A percentile compares a stretch with the other conserved stretches of the same genome.
phyloP scores from a whole-genome alignment of 2,329 filamentous ascomycete genomes.

The Fusarium camptoceras region DNA sequence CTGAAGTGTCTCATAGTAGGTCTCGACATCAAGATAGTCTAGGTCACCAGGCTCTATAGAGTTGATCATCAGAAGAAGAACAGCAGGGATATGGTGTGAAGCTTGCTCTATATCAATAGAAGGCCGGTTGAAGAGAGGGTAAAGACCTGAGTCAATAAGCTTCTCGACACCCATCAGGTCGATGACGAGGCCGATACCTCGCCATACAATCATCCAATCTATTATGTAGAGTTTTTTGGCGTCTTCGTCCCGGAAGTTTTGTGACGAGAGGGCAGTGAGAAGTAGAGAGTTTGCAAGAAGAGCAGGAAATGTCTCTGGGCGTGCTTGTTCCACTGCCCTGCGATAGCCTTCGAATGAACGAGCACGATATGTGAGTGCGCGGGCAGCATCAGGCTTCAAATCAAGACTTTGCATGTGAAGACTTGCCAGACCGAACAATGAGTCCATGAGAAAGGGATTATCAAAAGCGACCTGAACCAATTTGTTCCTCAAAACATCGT shows the following conservation, averaged over 20 bases:
- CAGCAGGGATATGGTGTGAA: conserved; percentile 57
- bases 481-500: conserved; percentile 59
- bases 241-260: conserved; percentile 62
- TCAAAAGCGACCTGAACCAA: conserved; percentile 64
- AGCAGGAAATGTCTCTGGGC: conserved; percentile 61
- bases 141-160: conserved; percentile 57
- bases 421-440: conserved; percentile 63
- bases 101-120: conserved; percentile 59
- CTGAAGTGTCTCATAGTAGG: conserved; percentile 61
- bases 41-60: conserved; percentile 57
- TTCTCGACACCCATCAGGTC: conserved; percentile 47
- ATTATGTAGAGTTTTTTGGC: conserved; percentile 61
- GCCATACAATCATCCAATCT: conserved; percentile 68
- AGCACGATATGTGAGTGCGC: conserved; percentile 59
- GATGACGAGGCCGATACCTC: conserved; percentile 63
- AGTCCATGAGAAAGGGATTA: conserved; percentile 67
- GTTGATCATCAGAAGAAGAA: conserved; percentile 63
- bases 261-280: conserved; percentile 62
- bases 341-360: conserved; percentile 64
- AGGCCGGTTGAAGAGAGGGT: conserved; percentile 62
- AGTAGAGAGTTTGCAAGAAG: conserved; percentile 64
- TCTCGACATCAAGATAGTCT: conserved; percentile 54
- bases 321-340: conserved; percentile 60
- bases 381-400: conserved; percentile 54
- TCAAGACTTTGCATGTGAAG: conserved; percentile 60